A percentile compares a stretch with the other conserved stretches of the same genome.
These are phyloP conservation scores for Pseudocercospora fijiensis DNA, from an alignment of 2,329 filamentous ascomycete species.

Conservation along the genomic window DNA sequence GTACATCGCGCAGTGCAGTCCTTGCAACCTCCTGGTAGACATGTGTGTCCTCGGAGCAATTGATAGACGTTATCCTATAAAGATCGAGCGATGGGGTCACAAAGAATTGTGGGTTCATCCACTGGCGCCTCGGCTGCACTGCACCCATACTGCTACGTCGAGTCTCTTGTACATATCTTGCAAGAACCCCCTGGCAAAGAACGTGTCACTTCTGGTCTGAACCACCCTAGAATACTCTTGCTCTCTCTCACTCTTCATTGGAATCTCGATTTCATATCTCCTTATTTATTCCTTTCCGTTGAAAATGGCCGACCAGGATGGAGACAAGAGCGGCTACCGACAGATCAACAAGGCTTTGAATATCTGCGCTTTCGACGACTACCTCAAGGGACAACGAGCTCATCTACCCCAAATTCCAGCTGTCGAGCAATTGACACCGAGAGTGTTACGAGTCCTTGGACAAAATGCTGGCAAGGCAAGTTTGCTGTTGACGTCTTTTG, in stretches of 20 bases:
- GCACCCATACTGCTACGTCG: background rate
- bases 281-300: background rate
- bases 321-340: conserved; percentile 28
- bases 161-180: background rate
- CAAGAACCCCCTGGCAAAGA: background rate
- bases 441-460: conserved; percentile 29
- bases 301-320: conserved; percentile 23
- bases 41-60: background rate
- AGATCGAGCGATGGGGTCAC: conserved; percentile 1
- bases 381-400: conserved; percentile 25
- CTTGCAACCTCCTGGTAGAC: background rate
- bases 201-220: background rate
- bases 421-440: conserved; percentile 27
- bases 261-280: background rate
- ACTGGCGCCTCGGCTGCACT: background rate
- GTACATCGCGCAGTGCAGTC: background rate
- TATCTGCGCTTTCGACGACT: conserved; percentile 27
- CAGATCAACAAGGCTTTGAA: conserved; percentile 32
- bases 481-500: background rate
- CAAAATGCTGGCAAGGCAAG: conserved; percentile 29
- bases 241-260: background rate
- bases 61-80: background rate
- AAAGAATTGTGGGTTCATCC: background rate
- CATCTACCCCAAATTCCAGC: conserved; percentile 20
- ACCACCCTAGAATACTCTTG: background rate